Evolutionary conservation across 495 filamentous ascomycete species (phyloP), one percentile per base, ranked within the genome.

Genomic region (Rusavskia elegans): DNA sequence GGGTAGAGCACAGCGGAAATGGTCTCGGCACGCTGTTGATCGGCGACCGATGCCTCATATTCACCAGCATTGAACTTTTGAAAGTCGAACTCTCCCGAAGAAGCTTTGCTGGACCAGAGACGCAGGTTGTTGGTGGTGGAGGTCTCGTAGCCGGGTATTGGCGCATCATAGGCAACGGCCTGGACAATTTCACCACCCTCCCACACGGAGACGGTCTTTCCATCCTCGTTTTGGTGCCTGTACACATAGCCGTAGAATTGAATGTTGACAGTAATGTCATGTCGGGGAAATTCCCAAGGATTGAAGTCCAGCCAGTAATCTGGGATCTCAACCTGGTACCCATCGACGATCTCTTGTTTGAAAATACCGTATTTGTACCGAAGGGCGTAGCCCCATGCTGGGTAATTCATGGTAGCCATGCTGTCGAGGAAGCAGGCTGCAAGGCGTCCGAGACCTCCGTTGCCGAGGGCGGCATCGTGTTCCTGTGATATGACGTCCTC

Each of bases 231-330:
- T 57, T 76, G 70, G 51, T 78, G 71, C 50, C 86, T 90, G 58
- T 69, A 70, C 37, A 96, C 88, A 55, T 76, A 63, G 49, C 92
- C 92, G 57, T 93, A 95, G 71, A 98, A 98, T 70, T 95, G 89
- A 50, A 98, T 86, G 64, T 95, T 85, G 30, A 98, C 89, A 10
- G 83, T 87, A 42, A 98, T 81, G 62, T 98, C 92, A 64, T 94
- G 88, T 57, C 92, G 78, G 19, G 89, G 87, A 61, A 98, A 97
- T 61, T 98, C 92, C 92, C 92, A 98, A 6, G 93, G 92, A 72
- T 97, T 97, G 65, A 96, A 95, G 62, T 97, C 92, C 30, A 98
- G 79, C 92, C 92, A 98, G 68, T 98, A 98, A 66, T 98, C 92
- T 20, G 92, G 92, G 45, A 97, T 82, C 60, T 98, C 92, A 48